phyloP scores from a whole-genome alignment of 768 basidiomycete species.

The Phlebiopsis flavidoalba region DNA sequence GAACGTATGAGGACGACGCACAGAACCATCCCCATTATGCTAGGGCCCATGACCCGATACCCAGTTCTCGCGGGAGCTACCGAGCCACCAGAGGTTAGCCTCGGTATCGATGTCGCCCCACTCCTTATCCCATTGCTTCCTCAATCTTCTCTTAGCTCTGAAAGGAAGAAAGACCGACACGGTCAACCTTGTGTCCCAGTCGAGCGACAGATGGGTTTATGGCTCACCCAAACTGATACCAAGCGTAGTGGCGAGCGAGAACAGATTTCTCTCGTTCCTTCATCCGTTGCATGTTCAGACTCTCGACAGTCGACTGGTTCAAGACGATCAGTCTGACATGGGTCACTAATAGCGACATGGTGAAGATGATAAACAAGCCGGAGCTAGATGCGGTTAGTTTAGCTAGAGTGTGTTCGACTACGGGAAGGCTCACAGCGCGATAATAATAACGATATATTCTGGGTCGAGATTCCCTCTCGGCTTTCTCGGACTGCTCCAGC shows the following conservation, averaged over 20 bases:
- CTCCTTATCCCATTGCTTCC: conserved; percentile 63
- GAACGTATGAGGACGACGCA: conserved; percentile 24
- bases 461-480: conserved; percentile 42
- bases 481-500: conserved; percentile 38
- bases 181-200: neutral
- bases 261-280: conserved; percentile 55
- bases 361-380: conserved; percentile 72
- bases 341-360: conserved; percentile 43
- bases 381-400: conserved; percentile 35
- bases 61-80: conserved; percentile 61
- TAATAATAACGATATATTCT: conserved; percentile 58
- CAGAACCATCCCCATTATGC: conserved; percentile 70
- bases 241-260: conserved; percentile 46
- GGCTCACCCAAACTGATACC: conserved; percentile 54
- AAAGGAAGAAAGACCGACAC: neutral
- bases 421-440: conserved; percentile 56
- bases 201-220: neutral
- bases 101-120: conserved; percentile 76
- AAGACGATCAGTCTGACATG: conserved; percentile 58
- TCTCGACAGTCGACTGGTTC: conserved; percentile 80
- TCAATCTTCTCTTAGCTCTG: conserved; percentile 46
- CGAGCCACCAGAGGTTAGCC: conserved; percentile 86
- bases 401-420: conserved; percentile 2
- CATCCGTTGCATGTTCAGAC: conserved; percentile 51
- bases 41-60: conserved; percentile 75